Percentiles rank a stretch among this genome's conserved stretches.
Conservation (phyloP, 108 stramenopile genomes). For the Epipyxis sp. region DNA sequence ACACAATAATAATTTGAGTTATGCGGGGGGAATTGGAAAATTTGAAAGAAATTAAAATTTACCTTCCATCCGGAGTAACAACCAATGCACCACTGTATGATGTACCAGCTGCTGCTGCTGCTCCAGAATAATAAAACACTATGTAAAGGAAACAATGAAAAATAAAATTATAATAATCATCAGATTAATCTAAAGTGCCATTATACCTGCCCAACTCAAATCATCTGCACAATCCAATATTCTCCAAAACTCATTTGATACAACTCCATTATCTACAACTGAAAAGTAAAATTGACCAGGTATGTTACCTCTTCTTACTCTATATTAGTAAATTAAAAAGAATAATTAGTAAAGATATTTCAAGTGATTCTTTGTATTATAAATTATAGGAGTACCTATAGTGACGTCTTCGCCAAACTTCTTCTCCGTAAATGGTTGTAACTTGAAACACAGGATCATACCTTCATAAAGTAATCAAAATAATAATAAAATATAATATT, state of each 20-base stretch:
- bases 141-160: not conserved
- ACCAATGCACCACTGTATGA: slow-evolving; percentile 79
- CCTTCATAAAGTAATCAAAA: slow-evolving; percentile 71
- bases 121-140: slow-evolving; percentile 88
- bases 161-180: not conserved
- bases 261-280: slow-evolving; percentile 87
- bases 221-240: slow-evolving; percentile 84
- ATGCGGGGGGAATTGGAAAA: no score
- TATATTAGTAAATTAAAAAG: not conserved
- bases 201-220: slow-evolving; percentile 60
- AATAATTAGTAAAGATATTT: no score
- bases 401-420: slow-evolving; percentile 85
- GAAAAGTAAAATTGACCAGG: slow-evolving; percentile 48
- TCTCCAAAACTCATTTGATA: slow-evolving; percentile 80
- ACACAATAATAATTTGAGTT: no score
- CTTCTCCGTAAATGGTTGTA: slow-evolving; percentile 79
- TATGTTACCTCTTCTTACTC: slow-evolving; percentile 54
- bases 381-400: slow-evolving; percentile 50
- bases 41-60: no score
- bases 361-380: no score
- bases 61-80: slow-evolving; percentile 81
- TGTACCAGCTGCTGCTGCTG: slow-evolving; percentile 80
- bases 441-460: slow-evolving; percentile 95
- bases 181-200: not conserved
- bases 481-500: slow-evolving; percentile 43